Evolutionary conservation across 225 moss, liverwort and hornwort genomes (phyloP).

Genomic region (Polytrichum formosum): DNA sequence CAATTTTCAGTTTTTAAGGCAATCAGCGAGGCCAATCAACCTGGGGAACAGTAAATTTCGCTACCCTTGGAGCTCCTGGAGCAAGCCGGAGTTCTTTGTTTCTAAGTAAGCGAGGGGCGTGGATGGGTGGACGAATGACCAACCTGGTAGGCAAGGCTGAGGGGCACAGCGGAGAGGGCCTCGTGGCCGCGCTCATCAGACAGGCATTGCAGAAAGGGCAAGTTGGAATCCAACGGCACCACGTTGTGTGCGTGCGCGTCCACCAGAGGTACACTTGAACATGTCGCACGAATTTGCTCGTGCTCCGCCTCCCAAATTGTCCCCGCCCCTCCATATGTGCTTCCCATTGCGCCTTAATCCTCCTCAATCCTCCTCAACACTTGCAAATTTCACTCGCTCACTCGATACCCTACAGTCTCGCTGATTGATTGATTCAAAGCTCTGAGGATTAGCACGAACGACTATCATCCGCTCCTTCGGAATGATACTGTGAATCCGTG

Average conservation of each 20-base stretch:
- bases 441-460: no score
- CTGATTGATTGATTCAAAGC: no score
- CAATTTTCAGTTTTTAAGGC: not conserved
- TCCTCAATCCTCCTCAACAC: not conserved
- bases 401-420: no score
- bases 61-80: not conserved
- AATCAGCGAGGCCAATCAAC: not conserved
- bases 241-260: slow-evolving; percentile 58
- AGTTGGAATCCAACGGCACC: slow-evolving; percentile 46
- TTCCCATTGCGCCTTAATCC: slow-evolving; percentile 24
- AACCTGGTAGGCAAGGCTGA: slow-evolving; percentile 55
- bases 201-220: slow-evolving; percentile 51
- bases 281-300: slow-evolving; percentile 42
- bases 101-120: not conserved
- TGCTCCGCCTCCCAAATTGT: slow-evolving; percentile 33
- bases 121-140: slow-evolving; percentile 1
- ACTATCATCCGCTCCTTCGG: no score
- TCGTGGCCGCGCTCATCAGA: slow-evolving; percentile 56
- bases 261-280: slow-evolving; percentile 40
- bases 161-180: slow-evolving; percentile 46
- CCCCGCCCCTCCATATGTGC: not conserved
- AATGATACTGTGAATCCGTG: no score
- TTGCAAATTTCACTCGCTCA: no score
- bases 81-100: not conserved
- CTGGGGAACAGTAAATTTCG: not conserved